Base-by-base conservation (phyloP, 495 filamentous ascomycete species). In the Daldinia vernicosa region DNA sequence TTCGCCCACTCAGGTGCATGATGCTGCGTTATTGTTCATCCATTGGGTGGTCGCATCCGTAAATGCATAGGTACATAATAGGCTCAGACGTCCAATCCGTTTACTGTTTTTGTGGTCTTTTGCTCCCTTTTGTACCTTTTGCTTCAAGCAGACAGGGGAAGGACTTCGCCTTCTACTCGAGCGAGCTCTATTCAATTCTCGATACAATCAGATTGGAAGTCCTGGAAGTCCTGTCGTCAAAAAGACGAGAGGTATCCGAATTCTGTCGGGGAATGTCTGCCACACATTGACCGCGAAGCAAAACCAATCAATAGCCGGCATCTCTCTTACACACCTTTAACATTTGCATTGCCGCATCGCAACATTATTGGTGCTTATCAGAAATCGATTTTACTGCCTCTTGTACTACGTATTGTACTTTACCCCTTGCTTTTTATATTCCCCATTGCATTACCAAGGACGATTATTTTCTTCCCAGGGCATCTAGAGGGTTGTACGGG, bases 301-400 rank as follows among this genome's bases (percentile, higher is more conserved):
- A 64, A 24, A 37, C 70, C 60, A 72, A 72, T 69, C 70, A 69
- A 56, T 69, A 35, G 19, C 43, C 56, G 65, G 50, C 65, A 57
- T 58, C 65, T 51, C 56, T 68, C 65, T 64, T 66, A 69, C 70
- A 66, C 66, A 72, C 61, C 70, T 68, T 66, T 39, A 61, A 33
- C 28, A 30, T 57, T 64, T 68, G 65, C 65, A 69, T 52, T 69
- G 52, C 70, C 65, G 61, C 60, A 57, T 27, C 64, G 32, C 60
- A 72, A 69, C 65, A 64, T 62, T 51, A 72, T 72, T 72, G 70
- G 70, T 72, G 65, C 70, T 72, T 53, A 39, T 72, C 56, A 19
- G 7, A 43, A 61, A 17, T 55, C 70, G 52, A 68, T 64, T 66
- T 68, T 50, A 50, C 65, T 72, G 50, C 60, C 60, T 72, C 64